These are phyloP conservation scores for Phytophthora foliorum DNA, from an alignment of 352 stramenopile genomes.

Conservation along the genomic window DNA sequence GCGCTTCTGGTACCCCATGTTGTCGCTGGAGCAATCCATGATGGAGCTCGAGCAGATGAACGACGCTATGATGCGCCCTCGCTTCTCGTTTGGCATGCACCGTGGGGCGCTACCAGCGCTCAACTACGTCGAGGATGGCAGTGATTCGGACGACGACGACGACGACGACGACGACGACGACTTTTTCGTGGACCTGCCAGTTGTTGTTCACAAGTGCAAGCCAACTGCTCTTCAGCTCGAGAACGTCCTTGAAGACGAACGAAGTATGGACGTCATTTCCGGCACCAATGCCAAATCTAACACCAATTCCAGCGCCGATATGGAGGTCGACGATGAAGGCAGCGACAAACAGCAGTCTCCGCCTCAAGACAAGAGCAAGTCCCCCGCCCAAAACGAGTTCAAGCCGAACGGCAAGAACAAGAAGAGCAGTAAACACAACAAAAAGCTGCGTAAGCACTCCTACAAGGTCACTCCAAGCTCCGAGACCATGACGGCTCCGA, in stretches of 20 bases:
- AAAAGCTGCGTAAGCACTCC: slow-evolving; percentile 4
- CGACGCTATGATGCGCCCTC: slow-evolving; percentile 32
- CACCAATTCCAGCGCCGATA: slow-evolving; percentile 13
- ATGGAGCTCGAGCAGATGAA: slow-evolving; percentile 57
- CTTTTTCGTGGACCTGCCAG: slow-evolving; percentile 23
- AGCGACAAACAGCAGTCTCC: background rate
- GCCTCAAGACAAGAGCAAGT: background rate
- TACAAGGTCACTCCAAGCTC: slow-evolving; percentile 4
- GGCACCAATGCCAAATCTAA: background rate
- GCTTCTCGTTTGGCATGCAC: slow-evolving; percentile 23
- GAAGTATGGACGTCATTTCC: background rate
- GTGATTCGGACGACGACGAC: slow-evolving; percentile 6
- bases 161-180: slow-evolving; percentile 19
- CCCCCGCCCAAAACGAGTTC: background rate
- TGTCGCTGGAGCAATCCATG: slow-evolving; percentile 65
- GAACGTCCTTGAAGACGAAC: background rate
- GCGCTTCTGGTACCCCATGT: slow-evolving; percentile 67
- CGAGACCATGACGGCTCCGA: slow-evolving; percentile 4
- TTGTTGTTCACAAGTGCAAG: slow-evolving; percentile 10
- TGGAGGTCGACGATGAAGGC: slow-evolving; percentile 24
- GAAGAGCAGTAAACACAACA: background rate
- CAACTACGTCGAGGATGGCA: slow-evolving; percentile 6
- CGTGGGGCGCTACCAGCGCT: slow-evolving; percentile 8
- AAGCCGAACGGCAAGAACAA: background rate
- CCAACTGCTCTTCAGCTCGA: slow-evolving; percentile 2